Percentiles rank a stretch among this genome's conserved stretches.
phyloP scores from a whole-genome alignment of 257 asterid species.

The Plantago elongata region DNA sequence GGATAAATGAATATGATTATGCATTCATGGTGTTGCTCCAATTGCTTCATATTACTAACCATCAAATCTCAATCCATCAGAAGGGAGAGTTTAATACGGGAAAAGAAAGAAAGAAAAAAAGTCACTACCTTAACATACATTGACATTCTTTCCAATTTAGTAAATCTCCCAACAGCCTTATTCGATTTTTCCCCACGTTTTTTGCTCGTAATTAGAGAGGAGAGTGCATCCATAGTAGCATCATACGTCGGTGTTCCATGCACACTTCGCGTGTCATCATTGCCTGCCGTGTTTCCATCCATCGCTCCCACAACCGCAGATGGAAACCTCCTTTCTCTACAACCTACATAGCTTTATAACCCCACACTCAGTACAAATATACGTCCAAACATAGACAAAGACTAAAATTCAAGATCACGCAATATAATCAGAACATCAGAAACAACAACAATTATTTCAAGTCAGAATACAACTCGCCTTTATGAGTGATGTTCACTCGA shows the following conservation, averaged over 20 bases:
- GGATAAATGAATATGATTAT: background rate
- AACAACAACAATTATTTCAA: constrained; percentile 8
- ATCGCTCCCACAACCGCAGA: constrained; percentile 31
- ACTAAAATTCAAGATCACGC: background rate
- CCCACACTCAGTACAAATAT: background rate
- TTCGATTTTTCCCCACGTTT: constrained; percentile 45
- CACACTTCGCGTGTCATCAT: constrained; percentile 32
- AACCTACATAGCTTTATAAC: constrained; percentile 26
- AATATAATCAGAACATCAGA: background rate
- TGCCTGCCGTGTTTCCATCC: constrained; percentile 30
- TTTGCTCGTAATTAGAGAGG: constrained; percentile 68
- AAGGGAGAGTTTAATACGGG: background rate
- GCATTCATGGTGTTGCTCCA: background rate
- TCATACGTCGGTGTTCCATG: constrained; percentile 51
- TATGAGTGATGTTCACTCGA: constrained; percentile 22
- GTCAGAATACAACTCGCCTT: constrained; percentile 25
- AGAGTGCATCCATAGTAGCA: constrained; percentile 82
- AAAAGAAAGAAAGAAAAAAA: background rate
- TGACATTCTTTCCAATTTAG: constrained; percentile 63
- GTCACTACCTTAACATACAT: constrained; percentile 60
- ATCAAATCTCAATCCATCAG: background rate
- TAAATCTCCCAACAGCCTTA: constrained; percentile 24
- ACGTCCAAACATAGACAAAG: constrained; percentile 1
- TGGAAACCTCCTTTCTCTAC: constrained; percentile 26
- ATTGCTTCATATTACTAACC: background rate